phyloP scores from a whole-genome alignment of 2,329 filamentous ascomycete genomes.

The Diplodia scrobiculata region DNA sequence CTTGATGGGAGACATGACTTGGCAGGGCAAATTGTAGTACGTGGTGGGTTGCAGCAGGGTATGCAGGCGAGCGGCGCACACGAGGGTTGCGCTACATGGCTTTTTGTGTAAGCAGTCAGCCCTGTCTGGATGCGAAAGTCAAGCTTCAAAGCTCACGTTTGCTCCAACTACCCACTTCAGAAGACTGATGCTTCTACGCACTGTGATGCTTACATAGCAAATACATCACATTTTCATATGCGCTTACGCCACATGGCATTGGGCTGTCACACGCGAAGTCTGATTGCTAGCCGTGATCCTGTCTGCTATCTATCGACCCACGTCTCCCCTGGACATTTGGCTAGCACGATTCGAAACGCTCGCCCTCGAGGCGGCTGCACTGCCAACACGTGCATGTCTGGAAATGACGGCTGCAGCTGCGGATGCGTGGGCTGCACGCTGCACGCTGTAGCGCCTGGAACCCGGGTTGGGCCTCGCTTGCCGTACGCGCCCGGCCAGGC shows the following conservation, averaged over 20 bases:
- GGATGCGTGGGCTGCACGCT: neutral
- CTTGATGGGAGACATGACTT: neutral
- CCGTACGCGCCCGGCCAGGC: neutral
- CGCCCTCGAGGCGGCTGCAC: neutral
- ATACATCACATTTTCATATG: too few relatives aligned
- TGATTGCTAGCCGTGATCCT: conserved; percentile 11
- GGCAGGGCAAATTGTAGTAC: too few relatives aligned
- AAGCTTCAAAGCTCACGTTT: too few relatives aligned
- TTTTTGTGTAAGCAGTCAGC: neutral
- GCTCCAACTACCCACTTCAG: too few relatives aligned
- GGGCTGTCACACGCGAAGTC: neutral
- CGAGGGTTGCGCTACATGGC: neutral
- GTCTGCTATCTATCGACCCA: conserved; percentile 11
- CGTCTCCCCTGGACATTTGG: conserved; percentile 14
- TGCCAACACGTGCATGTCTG: conserved; percentile 3
- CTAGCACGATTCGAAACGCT: conserved; percentile 4
- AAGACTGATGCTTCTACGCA: too few relatives aligned
- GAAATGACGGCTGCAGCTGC: neutral
- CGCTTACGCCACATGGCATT: too few relatives aligned
- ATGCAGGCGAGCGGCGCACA: neutral
- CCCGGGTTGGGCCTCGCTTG: conserved; percentile 7
- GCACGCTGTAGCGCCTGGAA: neutral
- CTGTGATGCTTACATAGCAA: too few relatives aligned
- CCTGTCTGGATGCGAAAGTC: too few relatives aligned
- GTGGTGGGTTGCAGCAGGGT: too few relatives aligned